A percentile compares a stretch with the other conserved stretches of the same genome.
Evolutionary conservation across 371 early-diverging fungal genomes (phyloP).

Genomic region (Lichtheimia hyalospora): DNA sequence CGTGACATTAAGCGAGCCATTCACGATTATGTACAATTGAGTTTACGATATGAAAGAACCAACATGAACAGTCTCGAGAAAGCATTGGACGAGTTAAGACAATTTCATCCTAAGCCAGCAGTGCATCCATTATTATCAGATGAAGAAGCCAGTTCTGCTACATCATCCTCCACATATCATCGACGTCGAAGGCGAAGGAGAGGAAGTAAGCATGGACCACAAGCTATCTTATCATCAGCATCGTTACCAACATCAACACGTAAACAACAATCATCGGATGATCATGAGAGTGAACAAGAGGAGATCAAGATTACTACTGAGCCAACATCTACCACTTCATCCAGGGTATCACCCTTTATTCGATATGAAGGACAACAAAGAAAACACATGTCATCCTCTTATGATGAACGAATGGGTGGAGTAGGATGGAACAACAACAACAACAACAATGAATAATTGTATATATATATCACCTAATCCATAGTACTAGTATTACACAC

Average conservation of each 20-base stretch:
- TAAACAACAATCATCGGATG: conserved; percentile 10
- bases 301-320: neutral
- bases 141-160: conserved; percentile 12
- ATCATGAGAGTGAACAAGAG: conserved; percentile 14
- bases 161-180: conserved; percentile 11
- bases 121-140: conserved; percentile 9
- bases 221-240: conserved; percentile 38
- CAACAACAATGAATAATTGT: no score
- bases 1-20: conserved; percentile 47
- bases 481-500: no score
- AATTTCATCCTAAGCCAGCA: conserved; percentile 18
- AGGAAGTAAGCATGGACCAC: conserved; percentile 15
- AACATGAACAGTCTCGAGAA: conserved; percentile 52
- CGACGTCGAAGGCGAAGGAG: conserved; percentile 23
- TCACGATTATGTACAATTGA: conserved; percentile 47
- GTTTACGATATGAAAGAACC: conserved; percentile 48
- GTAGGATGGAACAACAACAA: neutral
- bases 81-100: conserved; percentile 44
- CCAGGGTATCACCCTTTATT: conserved; percentile 18
- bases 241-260: conserved; percentile 43
- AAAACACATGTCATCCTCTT: conserved; percentile 35
- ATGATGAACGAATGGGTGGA: conserved; percentile 37
- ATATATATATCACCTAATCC: no score
- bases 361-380: conserved; percentile 15
- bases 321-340: conserved; percentile 2